Evolutionary conservation across 2,329 filamentous ascomycete genomes (phyloP).

Genomic region (Beauveria varroae): DNA sequence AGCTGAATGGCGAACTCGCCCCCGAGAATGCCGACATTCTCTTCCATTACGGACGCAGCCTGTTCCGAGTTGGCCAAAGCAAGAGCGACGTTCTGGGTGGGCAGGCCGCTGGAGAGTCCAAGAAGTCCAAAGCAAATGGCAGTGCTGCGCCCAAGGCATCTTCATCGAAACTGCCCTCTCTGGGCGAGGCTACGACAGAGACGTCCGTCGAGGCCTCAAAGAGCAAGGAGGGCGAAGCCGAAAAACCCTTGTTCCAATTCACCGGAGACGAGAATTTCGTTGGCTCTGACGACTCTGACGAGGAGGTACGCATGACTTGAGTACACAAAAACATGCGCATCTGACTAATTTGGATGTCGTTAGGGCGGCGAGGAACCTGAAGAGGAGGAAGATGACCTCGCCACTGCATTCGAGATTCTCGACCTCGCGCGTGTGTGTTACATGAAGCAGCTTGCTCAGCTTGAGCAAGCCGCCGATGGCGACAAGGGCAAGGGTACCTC

Average conservation of each 20-base stretch:
- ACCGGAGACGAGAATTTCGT: conserved; percentile 91
- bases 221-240: conserved; percentile 33
- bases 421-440: conserved; percentile 67
- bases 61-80: conserved; percentile 89
- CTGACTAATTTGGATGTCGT: conserved; percentile 28
- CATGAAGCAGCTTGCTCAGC: conserved; percentile 42
- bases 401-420: conserved; percentile 75
- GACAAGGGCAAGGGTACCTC: conserved; percentile 36
- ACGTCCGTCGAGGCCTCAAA: conserved; percentile 36
- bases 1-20: conserved; percentile 86
- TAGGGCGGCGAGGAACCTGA: conserved; percentile 39
- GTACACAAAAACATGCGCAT: conserved; percentile 9
- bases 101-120: conserved; percentile 52
- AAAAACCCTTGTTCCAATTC: conserved; percentile 85
- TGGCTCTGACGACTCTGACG: conserved; percentile 68
- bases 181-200: conserved; percentile 34
- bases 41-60: conserved; percentile 85
- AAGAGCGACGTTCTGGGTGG: conserved; percentile 93
- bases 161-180: conserved; percentile 31
- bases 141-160: conserved; percentile 33
- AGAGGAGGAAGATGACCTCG: conserved; percentile 65
- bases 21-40: conserved; percentile 88
- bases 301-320: conserved; percentile 25
- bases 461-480: conserved; percentile 25
- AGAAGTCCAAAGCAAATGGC: conserved; percentile 33